Base-by-base conservation (phyloP, 176 grass and related monocot genomes). In the Calamus simplicifolius region DNA sequence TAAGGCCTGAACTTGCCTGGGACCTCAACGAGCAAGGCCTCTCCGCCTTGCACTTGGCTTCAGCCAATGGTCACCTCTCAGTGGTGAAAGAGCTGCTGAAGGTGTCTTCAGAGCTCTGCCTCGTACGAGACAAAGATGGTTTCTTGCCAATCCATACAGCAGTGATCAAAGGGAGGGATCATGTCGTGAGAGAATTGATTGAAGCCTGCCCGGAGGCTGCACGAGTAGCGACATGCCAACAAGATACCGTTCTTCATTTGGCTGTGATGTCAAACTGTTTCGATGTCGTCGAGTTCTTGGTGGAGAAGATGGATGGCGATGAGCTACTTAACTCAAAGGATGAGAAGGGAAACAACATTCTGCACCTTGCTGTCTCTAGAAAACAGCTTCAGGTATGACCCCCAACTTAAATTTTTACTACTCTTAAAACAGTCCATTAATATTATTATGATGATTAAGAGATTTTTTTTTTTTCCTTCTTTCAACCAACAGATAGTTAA, bases 281-380 rank as follows among this genome's bases (percentile, higher is more conserved):
- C 4, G 18, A 53, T 4, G 23, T 7, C 17, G 7, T 68, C 16
- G 48, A 68, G 21, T 68, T 68, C 48, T 27, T 68, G 12, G 52
- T 68, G 6, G 16, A 18, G 2, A 25, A 21, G 6, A 25, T 54
- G 48, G 64, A 17, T 18, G 17, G 26, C 16, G 48, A 53, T 15
- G 27, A 16, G 2, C 52, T 54, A 1, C 18, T 54, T 23, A 54
- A 54, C 19, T 14, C 13, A 10, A 54, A 23, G 48, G 59, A 73
- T 48, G 70, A 19, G 17, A 52, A 64, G 30, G 19, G 70, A n/a
- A 62, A 73, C 17, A 73, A 58, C 0, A 8, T 28, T 49, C 21
- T 73, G 49, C 70, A 73, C 35, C 53, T 72, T 15, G 57, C 69
- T 18, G 69, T 72, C 4, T 38, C 48, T 16, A 54, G 70, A 15